Base-by-base conservation (phyloP, 2,329 filamentous ascomycete genomes). In the Paracoccidioides brasiliensis region DNA sequence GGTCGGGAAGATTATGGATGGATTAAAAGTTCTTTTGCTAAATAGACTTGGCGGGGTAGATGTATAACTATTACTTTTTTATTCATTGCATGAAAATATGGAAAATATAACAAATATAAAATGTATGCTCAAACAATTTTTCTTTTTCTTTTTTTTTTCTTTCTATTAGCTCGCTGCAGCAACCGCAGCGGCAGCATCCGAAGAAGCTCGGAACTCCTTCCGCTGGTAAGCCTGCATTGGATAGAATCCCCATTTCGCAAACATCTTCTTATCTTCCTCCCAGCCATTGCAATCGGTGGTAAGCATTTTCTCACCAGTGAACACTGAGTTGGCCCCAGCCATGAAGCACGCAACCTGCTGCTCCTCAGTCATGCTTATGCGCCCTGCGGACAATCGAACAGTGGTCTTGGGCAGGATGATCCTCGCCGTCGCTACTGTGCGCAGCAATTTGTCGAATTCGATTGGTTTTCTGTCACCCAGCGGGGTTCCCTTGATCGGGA, bases 261-360 rank as follows among this genome's bases (percentile, higher is more conserved):
- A 94, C 82, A 95, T 88, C 44, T 75, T 82, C 59, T 81, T 83
- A 65, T 95, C 90, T 71, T 94, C 87, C 59, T 93, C 88, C 87
- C 88, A 95, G 35, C 88, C 88, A 62, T 88, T 90, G 68, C 88
- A 94, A 56, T 90, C 87, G 0, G 90, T 95, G 4, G 90, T 95
- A 72, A 95, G 70, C 90, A 95, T 95, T 78, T 91, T 95, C 75
- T 95, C 90, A 7, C 90, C 90, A 0, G 90, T 95, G 67, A 95
- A 95, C 38, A 95, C 85, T n/a, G 90, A 90, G 64, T 95, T 95
- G 0, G 90, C 90, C 12, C 90, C 90, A 0, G 89, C 88, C 80
- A 88, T 84, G 74, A 95, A 95, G 71, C 89, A 95, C 61, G 91
- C 69, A 12, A 88, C 84, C 73, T 95, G 90, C 74, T 95, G 85